These are phyloP conservation scores for Ceratocystis destructans DNA, from an alignment of 2,329 filamentous ascomycete species.

Conservation along the genomic window DNA sequence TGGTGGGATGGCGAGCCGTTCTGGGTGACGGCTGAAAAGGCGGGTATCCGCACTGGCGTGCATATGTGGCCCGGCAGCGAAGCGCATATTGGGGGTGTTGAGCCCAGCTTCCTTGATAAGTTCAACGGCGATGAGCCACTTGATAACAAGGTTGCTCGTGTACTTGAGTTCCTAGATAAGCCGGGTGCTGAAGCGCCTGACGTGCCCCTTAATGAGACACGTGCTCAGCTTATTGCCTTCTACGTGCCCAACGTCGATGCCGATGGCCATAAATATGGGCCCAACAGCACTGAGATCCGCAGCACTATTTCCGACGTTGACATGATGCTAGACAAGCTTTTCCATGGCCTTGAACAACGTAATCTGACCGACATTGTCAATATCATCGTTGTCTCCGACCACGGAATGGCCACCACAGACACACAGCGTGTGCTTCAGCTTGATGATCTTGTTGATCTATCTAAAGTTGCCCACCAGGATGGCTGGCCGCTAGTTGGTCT, in stretches of 20 bases:
- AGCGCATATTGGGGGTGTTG: conserved; percentile 60
- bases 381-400: conserved; percentile 89
- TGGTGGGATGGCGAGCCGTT: conserved; percentile 95
- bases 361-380: conserved; percentile 88
- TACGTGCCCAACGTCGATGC: conserved; percentile 89
- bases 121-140: conserved; percentile 69
- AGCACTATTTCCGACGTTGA: conserved; percentile 69
- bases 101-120: conserved; percentile 70
- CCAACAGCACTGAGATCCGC: conserved; percentile 85
- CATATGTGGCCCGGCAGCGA: conserved; percentile 99
- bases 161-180: conserved; percentile 72
- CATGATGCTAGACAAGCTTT: conserved; percentile 62
- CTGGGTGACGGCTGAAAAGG: conserved; percentile 82
- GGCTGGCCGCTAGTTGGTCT: conserved; percentile 91
- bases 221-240: conserved; percentile 82
- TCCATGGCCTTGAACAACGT: conserved; percentile 60
- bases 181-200: conserved; percentile 53
- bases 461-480: conserved; percentile 68
- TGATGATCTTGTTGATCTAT: conserved; percentile 71
- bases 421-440: conserved; percentile 68
- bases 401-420: conserved; percentile 94
- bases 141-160: conserved; percentile 59
- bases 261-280: conserved; percentile 77
- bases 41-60: conserved; percentile 64
- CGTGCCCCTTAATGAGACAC: conserved; percentile 33